Evolutionary conservation across 2,329 filamentous ascomycete genomes (phyloP), one percentile per base, ranked within the genome.

Genomic region (Fusarium brevicatenulatum): DNA sequence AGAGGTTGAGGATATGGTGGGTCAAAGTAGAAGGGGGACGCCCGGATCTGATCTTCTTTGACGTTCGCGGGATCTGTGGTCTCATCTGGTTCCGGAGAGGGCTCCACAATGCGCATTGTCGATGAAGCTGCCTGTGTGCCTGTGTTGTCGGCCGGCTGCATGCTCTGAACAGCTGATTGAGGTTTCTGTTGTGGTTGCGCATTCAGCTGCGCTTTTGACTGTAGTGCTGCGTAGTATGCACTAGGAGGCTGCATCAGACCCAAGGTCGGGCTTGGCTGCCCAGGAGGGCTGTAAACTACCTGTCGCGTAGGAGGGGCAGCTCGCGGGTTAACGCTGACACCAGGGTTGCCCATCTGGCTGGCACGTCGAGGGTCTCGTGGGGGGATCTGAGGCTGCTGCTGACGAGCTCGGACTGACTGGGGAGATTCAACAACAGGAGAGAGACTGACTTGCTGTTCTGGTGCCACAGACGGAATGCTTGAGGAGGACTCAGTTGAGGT

Each of bases 371-470:
- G 76, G 39, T 78, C 76, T 25, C 75, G 63, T 30, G 63, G 70
- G 4, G 76, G 76, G 37, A 81, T 82, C 53, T 65, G 76, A 18
- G 82, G 81, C 46, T 68, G 63, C n/a, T 19, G 81, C 80, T 39
- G 82, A 21, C 78, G 78, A 28, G 80, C 76, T 39, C 75, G 73
- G 46, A 59, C 72, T 12, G 80, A 78, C 19, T 78, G 77, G 6
- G 85, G 86, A 1, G 85, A 86, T 73, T 89, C 86, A 18, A 80
- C 80, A 10, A 89, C 86, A 3, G 86, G 87, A 0, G 87, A 86
- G 9, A 88, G 80, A 49, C 80, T 82, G 62, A 68, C 77, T 58
- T 66, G 78, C 30, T 76, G 71, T 13, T 73, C 68, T 23, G 70
- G 71, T 2, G 73, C 68, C 11, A 73, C 58, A 9, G 68, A 64